A percentile compares a stretch with the other conserved stretches of the same genome.
Conservation (phyloP, 108 stramenopile genomes). For the Nitzschia sp. region DNA sequence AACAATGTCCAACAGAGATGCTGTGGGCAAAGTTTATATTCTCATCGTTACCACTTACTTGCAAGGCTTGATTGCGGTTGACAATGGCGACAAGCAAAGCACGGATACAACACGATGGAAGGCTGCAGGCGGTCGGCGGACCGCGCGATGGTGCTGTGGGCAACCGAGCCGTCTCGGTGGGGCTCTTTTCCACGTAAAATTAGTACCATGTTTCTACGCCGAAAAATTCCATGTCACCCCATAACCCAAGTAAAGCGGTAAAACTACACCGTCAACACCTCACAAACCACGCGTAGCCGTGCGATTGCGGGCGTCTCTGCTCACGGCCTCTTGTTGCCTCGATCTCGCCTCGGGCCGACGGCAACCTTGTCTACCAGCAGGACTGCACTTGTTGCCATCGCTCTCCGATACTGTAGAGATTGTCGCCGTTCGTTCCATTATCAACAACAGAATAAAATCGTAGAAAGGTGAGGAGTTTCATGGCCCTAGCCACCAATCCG, state of each 20-base stretch:
- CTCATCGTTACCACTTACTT: conserved; percentile 5
- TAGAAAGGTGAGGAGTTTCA: conserved; percentile 14
- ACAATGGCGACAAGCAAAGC: neutral
- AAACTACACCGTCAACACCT: conserved; percentile 11
- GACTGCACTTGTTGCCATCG: neutral
- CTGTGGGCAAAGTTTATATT: no score
- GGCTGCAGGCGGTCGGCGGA: neutral
- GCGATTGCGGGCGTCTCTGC: conserved; percentile 10
- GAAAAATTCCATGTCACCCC: neutral
- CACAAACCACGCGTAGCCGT: conserved; percentile 19
- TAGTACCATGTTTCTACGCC: neutral
- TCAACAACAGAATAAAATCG: neutral
- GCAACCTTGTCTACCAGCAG: no score
- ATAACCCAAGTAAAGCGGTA: conserved; percentile 44
- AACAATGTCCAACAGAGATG: no score
- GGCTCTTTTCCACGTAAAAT: conserved; percentile 1
- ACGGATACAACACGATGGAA: neutral
- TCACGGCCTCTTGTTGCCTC: conserved; percentile 3
- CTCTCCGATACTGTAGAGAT: neutral
- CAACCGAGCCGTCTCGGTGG: neutral
- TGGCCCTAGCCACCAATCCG: neutral
- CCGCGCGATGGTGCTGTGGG: neutral
- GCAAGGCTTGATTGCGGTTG: neutral
- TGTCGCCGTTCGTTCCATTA: neutral
- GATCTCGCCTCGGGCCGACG: neutral